phyloP scores from a whole-genome alignment of 2,329 filamentous ascomycete species.

The Botryosphaeria agaves region DNA sequence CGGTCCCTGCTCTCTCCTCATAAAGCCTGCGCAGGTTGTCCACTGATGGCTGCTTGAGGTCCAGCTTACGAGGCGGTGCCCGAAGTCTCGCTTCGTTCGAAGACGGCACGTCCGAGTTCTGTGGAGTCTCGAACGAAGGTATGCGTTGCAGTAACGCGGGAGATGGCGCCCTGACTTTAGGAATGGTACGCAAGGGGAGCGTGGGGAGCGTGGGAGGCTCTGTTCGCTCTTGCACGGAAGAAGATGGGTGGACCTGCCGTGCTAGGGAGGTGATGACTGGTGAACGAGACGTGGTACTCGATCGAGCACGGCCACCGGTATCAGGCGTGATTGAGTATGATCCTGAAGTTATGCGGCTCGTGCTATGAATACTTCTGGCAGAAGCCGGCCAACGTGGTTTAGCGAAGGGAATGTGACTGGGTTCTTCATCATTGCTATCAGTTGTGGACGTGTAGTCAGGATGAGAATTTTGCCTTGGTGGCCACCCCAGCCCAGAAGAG shows the following conservation, averaged over 20 bases:
- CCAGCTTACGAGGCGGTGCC: slow-evolving; percentile 16
- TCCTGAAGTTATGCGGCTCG: background rate
- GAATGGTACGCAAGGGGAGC: too few relatives aligned
- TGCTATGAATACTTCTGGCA: background rate
- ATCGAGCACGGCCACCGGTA: too few relatives aligned
- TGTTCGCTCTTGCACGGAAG: too few relatives aligned
- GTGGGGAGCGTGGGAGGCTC: background rate
- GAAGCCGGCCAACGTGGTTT: too few relatives aligned
- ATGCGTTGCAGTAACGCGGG: slow-evolving; percentile 27
- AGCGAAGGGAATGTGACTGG: too few relatives aligned
- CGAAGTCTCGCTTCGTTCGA: slow-evolving; percentile 1
- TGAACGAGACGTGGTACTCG: background rate
- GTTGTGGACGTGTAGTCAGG: slow-evolving; percentile 1
- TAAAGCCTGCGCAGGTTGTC: slow-evolving; percentile 30
- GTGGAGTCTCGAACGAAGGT: slow-evolving; percentile 22
- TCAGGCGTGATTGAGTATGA: too few relatives aligned
- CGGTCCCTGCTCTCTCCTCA: slow-evolving; percentile 27
- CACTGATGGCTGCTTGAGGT: slow-evolving; percentile 26
- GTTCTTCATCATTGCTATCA: too few relatives aligned
- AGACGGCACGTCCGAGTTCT: slow-evolving; percentile 2
- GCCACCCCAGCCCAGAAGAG: too few relatives aligned
- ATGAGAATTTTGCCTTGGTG: too few relatives aligned
- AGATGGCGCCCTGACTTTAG: slow-evolving; percentile 18
- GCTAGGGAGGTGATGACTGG: slow-evolving; percentile 1
- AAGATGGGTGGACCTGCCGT: slow-evolving; percentile 1